Conservation (phyloP, 805 yeast genomes). For the Monosporozyma siamensis region DNA sequence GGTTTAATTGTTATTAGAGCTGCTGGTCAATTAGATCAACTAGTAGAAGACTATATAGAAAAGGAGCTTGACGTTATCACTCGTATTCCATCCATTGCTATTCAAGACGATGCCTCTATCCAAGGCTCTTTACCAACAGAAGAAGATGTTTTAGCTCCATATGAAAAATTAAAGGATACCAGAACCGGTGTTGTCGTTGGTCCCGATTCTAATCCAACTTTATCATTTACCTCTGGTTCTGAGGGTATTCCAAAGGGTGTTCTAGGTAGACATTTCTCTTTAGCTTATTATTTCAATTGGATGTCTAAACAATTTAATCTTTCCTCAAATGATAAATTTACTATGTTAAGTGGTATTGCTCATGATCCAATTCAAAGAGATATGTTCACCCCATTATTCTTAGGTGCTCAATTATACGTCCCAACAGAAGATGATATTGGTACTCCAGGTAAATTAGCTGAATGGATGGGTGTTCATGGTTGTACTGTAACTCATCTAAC, state of each 20-base stretch:
- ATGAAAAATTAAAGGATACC: conserved; percentile 38
- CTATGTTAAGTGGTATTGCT: conserved; percentile 98
- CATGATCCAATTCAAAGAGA: conserved; percentile 99
- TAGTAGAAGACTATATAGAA: conserved; percentile 70
- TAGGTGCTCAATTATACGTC: conserved; percentile 87
- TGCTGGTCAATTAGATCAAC: conserved; percentile 73
- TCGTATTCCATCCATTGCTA: conserved; percentile 65
- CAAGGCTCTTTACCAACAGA: conserved; percentile 43
- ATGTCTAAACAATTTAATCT: conserved; percentile 82
- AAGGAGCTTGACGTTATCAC: conserved; percentile 65
- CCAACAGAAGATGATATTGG: conserved; percentile 98
- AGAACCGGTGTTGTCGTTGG: conserved; percentile 90
- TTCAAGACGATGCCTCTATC: conserved; percentile 62
- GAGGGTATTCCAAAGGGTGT: conserved; percentile 99
- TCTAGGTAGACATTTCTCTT: conserved; percentile 90
- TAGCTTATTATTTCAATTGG: conserved; percentile 98
- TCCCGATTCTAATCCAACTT: conserved; percentile 94
- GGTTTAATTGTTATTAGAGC: conserved; percentile 84
- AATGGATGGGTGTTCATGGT: conserved; percentile 87
- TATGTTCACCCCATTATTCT: conserved; percentile 93
- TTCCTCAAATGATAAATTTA: conserved; percentile 73
- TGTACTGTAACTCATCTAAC: conserved; percentile 97
- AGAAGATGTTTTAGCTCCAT: conserved; percentile 43
- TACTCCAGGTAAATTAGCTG: conserved; percentile 94
- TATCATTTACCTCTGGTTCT: conserved; percentile 93